Conservation (phyloP, 2,329 filamentous ascomycete genomes). For the Scedosporium boydii region DNA sequence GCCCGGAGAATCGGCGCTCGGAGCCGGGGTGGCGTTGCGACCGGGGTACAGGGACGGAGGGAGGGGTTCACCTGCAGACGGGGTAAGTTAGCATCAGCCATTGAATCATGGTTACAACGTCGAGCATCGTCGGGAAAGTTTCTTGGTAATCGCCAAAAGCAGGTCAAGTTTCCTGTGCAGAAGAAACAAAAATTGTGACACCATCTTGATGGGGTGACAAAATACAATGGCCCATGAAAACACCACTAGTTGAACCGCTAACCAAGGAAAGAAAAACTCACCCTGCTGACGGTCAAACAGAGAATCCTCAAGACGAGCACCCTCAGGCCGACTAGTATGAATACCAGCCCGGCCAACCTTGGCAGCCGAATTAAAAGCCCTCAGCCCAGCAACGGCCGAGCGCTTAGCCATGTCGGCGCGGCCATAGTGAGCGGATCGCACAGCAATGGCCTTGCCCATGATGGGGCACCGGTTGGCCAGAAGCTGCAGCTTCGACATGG, state of each 20-base stretch:
- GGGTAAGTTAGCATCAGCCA: conserved; percentile 7
- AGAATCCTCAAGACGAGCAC: conserved; percentile 64
- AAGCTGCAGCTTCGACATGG: conserved; percentile 94
- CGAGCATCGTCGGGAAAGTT: too few species aligned
- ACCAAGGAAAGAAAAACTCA: conserved; percentile 17
- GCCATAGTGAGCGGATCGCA: conserved; percentile 58
- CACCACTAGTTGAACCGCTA: not conserved
- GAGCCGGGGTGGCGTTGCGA: not conserved
- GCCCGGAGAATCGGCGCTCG: conserved; percentile 11
- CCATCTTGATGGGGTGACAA: too few species aligned
- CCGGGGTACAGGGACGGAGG: not conserved
- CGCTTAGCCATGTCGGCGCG: conserved; percentile 27
- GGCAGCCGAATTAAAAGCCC: conserved; percentile 39
- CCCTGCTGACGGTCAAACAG: conserved; percentile 36
- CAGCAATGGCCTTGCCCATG: conserved; percentile 94
- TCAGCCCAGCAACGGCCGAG: conserved; percentile 37
- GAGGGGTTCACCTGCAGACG: conserved; percentile 13
- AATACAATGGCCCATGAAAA: not conserved
- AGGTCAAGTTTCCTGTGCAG: too few species aligned
- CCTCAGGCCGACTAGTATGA: conserved; percentile 70
- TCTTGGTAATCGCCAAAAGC: too few species aligned
- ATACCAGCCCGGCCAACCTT: conserved; percentile 59
- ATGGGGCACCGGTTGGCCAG: conserved; percentile 92
- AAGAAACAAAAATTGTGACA: too few species aligned
- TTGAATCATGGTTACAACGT: not conserved